Conservation (phyloP, 2,329 filamentous ascomycete genomes). For the Neoarthrinium moseri region DNA sequence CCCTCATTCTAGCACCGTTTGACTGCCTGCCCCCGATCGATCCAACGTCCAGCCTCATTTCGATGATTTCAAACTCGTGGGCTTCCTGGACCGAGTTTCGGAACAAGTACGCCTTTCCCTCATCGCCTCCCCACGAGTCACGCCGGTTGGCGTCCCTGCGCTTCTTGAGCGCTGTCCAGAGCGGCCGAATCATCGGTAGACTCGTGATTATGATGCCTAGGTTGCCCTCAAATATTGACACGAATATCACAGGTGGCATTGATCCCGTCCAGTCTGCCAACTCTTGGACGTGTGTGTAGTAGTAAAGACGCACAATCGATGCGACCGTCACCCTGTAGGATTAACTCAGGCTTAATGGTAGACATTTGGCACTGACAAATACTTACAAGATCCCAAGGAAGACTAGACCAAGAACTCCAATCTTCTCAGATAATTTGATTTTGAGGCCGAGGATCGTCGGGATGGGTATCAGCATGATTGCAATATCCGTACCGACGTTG, state of each 20-base stretch:
- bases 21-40: too few species aligned
- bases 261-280: background rate
- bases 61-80: too few species aligned
- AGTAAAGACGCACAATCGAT: background rate
- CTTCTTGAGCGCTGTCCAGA: background rate
- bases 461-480: background rate
- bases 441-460: background rate
- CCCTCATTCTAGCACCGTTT: background rate
- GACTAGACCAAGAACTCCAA: background rate
- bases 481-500: background rate
- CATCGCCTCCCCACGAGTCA: too few species aligned
- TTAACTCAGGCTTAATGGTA: too few species aligned
- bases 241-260: background rate
- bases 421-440: background rate
- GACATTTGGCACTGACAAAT: background rate
- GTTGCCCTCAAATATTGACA: background rate
- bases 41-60: too few species aligned
- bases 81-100: too few species aligned
- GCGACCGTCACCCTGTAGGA: background rate
- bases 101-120: too few species aligned
- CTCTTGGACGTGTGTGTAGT: background rate
- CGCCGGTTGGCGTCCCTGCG: too few species aligned
- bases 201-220: background rate
- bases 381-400: slow-evolving; percentile 1
- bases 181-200: background rate